Conservation (phyloP, 2,329 filamentous ascomycete species). For the Pseudogymnoascus sp. region DNA sequence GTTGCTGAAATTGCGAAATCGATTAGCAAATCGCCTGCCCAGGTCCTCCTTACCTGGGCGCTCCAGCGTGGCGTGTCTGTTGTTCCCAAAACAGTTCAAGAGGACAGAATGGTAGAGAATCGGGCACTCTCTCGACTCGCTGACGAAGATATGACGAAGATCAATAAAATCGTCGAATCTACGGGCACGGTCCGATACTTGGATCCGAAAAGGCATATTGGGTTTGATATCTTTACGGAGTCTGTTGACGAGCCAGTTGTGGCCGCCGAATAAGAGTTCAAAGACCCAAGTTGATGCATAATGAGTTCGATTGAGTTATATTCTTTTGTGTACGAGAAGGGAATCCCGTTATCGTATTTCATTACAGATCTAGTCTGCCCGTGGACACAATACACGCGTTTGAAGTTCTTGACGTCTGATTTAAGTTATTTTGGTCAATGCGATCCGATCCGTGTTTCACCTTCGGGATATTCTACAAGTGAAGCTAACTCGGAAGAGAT, state of each 20-base stretch:
- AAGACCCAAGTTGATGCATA: background rate
- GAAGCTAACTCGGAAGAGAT: background rate
- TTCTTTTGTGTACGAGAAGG: background rate
- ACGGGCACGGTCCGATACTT: background rate
- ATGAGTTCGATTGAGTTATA: background rate
- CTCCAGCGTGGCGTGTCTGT: conserved; percentile 37
- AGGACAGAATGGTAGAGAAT: conserved; percentile 13
- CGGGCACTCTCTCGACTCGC: background rate
- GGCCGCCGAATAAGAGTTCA: background rate
- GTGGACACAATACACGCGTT: background rate
- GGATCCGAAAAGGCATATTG: background rate
- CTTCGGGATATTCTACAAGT: background rate
- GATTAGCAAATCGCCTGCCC: conserved; percentile 35
- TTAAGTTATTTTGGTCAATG: background rate
- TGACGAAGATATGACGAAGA: background rate
- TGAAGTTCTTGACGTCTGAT: background rate
- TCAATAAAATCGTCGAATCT: background rate
- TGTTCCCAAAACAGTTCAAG: conserved; percentile 41
- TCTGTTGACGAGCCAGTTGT: background rate
- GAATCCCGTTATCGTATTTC: background rate
- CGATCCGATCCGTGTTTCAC: background rate
- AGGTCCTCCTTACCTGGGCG: conserved; percentile 40
- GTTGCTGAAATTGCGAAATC: conserved; percentile 34
- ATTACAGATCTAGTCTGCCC: background rate
- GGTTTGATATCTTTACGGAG: background rate